Conservation (phyloP, 139 green algal species). For the Chlorella sp. region DNA sequence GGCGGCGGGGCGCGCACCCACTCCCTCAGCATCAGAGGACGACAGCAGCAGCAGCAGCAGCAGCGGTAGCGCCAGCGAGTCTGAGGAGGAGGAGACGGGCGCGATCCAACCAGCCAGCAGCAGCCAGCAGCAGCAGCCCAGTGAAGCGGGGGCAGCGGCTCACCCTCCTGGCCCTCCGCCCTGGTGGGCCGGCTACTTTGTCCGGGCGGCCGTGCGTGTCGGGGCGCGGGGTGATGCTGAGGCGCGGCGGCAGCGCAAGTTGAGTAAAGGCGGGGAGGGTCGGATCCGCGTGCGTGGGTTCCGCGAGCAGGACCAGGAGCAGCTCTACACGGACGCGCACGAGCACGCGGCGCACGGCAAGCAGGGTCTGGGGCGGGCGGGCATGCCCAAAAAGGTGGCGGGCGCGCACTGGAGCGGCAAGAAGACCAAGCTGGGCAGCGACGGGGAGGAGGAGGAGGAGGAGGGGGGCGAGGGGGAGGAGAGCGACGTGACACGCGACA, state of each 20-base stretch:
- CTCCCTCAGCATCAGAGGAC: neutral
- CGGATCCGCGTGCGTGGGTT: slow-evolving; percentile 57
- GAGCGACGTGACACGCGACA: neutral
- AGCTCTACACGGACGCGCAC: slow-evolving; percentile 41
- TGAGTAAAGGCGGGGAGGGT: neutral
- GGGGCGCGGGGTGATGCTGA: too few species aligned
- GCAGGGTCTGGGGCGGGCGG: slow-evolving; percentile 57
- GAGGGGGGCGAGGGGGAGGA: neutral
- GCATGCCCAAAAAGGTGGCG: slow-evolving; percentile 75
- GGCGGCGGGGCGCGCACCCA: neutral
- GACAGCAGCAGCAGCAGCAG: neutral
- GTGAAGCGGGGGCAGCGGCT: too few species aligned
- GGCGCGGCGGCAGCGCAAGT: neutral
- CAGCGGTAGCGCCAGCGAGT: too few species aligned
- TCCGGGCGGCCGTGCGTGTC: neutral
- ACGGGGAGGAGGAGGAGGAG: slow-evolving; percentile 43
- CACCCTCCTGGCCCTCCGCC: neutral
- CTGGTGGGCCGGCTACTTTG: slow-evolving; percentile 1
- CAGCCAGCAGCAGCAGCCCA: too few species aligned
- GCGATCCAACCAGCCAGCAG: too few species aligned
- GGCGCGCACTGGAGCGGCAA: slow-evolving; percentile 71
- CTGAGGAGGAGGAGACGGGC: too few species aligned
- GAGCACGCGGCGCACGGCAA: neutral
- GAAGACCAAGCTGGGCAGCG: slow-evolving; percentile 54
- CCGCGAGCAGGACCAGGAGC: slow-evolving; percentile 75